Evolutionary conservation across 2,329 filamentous ascomycete genomes (phyloP).

Genomic region (Amylocarpus encephaloides): DNA sequence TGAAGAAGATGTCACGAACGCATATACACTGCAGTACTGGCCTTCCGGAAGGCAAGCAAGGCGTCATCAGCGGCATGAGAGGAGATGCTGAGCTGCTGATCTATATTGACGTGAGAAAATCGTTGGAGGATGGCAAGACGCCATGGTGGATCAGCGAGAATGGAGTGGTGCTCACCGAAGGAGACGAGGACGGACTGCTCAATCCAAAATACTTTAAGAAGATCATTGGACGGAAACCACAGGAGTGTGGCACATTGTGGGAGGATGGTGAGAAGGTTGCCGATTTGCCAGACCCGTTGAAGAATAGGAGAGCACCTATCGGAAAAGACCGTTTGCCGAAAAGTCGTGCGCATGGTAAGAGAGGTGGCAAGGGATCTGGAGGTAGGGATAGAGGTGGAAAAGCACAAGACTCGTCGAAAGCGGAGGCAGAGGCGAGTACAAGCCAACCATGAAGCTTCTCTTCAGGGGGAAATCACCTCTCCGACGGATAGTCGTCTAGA

Average conservation of each 20-base stretch:
- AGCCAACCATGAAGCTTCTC: too few species aligned
- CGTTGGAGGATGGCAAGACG: slow-evolving; percentile 54
- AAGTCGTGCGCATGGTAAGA: slow-evolving; percentile 26
- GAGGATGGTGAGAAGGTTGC: slow-evolving; percentile 59
- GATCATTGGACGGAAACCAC: slow-evolving; percentile 56
- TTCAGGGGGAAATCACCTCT: too few species aligned
- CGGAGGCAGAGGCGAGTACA: too few species aligned
- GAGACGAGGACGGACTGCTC: slow-evolving; percentile 35
- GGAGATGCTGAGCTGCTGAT: slow-evolving; percentile 69
- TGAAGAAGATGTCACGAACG: slow-evolving; percentile 74
- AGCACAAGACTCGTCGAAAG: too few species aligned
- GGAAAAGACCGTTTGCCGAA: slow-evolving; percentile 28
- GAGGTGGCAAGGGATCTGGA: slow-evolving; percentile 4
- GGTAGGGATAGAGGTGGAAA: neutral
- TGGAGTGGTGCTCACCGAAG: slow-evolving; percentile 64
- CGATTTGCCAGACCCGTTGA: slow-evolving; percentile 58
- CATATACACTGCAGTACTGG: slow-evolving; percentile 88
- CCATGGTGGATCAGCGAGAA: slow-evolving; percentile 77
- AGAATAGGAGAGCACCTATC: slow-evolving; percentile 42
- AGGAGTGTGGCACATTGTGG: slow-evolving; percentile 58
- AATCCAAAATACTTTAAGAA: slow-evolving; percentile 47
- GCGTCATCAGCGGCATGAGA: slow-evolving; percentile 75
- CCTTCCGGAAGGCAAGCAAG: slow-evolving; percentile 41
- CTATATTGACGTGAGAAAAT: slow-evolving; percentile 64
- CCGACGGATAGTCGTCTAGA: too few species aligned